Evolutionary conservation across 129 eudicot species (phyloP).

Genomic region (Chrysanthemum makinoi): DNA sequence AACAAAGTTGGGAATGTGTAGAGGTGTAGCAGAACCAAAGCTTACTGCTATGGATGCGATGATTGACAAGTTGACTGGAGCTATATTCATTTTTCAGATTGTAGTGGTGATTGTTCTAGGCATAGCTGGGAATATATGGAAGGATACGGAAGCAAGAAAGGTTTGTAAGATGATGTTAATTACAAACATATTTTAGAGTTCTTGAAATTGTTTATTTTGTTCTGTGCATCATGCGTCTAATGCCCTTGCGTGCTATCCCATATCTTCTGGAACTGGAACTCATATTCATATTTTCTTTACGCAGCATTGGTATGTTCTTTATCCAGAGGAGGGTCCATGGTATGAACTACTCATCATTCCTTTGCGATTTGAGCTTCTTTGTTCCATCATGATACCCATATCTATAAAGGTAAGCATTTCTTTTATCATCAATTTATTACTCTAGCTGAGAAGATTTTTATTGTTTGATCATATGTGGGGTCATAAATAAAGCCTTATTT

Average conservation of each 20-base stretch:
- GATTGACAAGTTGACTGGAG: constrained; percentile 99
- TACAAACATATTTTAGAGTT: neutral
- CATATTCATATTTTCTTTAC: constrained; percentile 31
- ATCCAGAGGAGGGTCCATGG: constrained; percentile 95
- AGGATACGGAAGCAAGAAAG: constrained; percentile 96
- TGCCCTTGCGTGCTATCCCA: constrained; percentile 7
- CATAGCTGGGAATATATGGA: constrained; percentile 96
- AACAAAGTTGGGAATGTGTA: constrained; percentile 96
- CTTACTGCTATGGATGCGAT: constrained; percentile 99
- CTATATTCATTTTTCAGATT: constrained; percentile 91
- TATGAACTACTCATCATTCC: constrained; percentile 90
- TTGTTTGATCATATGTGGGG: neutral
- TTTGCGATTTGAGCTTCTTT: constrained; percentile 93
- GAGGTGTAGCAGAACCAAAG: constrained; percentile 98
- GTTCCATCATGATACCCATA: constrained; percentile 99
- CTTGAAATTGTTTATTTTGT: constrained; percentile 4
- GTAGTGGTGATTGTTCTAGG: constrained; percentile 93
- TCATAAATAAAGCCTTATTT: constrained; percentile 15
- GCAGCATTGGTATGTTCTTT: constrained; percentile 95
- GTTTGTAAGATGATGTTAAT: constrained; percentile 34
- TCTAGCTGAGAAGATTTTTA: neutral
- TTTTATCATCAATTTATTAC: neutral
- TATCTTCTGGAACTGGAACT: constrained; percentile 12
- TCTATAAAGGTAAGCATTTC: constrained; percentile 72
- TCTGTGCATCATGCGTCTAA: constrained; percentile 7